These are phyloP conservation scores for Xylaria telfairii DNA, from an alignment of 495 filamentous ascomycete species.

Conservation along the genomic window DNA sequence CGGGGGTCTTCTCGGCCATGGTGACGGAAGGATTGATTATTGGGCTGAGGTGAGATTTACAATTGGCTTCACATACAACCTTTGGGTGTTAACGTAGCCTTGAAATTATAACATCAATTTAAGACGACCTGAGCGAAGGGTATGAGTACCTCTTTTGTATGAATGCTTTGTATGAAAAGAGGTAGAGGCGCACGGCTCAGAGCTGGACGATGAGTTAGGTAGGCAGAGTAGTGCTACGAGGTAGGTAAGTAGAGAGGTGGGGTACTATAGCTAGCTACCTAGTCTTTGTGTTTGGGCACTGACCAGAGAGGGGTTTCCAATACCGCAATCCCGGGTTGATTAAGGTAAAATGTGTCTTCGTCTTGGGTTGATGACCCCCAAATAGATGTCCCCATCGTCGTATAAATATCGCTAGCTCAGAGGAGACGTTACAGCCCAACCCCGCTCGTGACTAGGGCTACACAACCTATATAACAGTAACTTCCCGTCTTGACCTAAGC, in stretches of 20 bases:
- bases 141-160: background rate
- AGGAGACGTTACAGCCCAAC: constrained; percentile 14
- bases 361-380: constrained; percentile 8
- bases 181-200: too few relatives aligned
- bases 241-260: background rate
- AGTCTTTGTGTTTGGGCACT: background rate
- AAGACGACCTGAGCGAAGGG: background rate
- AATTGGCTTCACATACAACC: background rate
- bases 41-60: background rate
- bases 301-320: background rate
- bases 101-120: background rate
- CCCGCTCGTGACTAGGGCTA: background rate
- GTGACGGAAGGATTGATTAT: background rate
- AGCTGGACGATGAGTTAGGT: background rate
- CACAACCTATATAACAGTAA: background rate
- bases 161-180: background rate
- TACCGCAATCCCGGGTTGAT: too few relatives aligned
- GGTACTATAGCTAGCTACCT: too few relatives aligned
- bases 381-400: background rate
- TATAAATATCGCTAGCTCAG: background rate
- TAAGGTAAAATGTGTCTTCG: background rate
- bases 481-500: constrained; percentile 11
- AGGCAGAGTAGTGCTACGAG: background rate
- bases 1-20: constrained; percentile 38
- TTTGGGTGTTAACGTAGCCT: background rate